Base-by-base conservation (phyloP, 371 early-diverging fungal species). In the Apophysomyces ossiformis region DNA sequence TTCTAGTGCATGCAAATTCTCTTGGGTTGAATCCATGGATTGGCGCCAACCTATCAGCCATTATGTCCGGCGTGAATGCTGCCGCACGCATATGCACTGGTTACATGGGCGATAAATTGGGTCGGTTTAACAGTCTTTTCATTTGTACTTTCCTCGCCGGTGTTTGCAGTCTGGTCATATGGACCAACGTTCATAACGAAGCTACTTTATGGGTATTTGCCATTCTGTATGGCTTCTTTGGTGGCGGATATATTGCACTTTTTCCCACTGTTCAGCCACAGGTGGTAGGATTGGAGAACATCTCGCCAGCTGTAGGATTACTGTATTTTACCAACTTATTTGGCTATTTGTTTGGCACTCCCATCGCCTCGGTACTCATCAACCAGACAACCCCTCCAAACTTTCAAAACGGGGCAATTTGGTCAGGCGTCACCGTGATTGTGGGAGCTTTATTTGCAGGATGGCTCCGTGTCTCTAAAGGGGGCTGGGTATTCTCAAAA, bases 201-300 rank as follows among this genome's bases (percentile, higher is more conserved):
- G 81, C 78, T 32, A 43, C 75, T 8, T 64, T 82, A 18, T 72
- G 75, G 77, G 69, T 76, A 0, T 80, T 78, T 67, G 78, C 73
- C n/a, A 67, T 74, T 1, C 50, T 84, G 1, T 87, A 80, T 36
- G 88, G 87, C 5, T 73, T 83, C 62, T 85, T 84, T 61, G 85
- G 85, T 21, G 86, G 88, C 6, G 86, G 87, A 7, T 87, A 85
- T 61, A 75, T 89, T 54, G 74, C 81, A 1, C 69, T 88, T 68
- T 71, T 82, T 8, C 77, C 87, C 13, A 76, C 84, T 8, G 73
- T 81, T 37, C 74, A 74, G 7, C 77, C 80, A 50, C 78, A 86
- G 54, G 72, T 84, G 18, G 85, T 81, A 12, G 86, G 86, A 4
- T 39, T 78, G 32, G 75, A 70, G 3, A 65, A 80, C 46, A 66